These are phyloP conservation scores for Globisporangium paroecandrum DNA, from an alignment of 352 stramenopile species.

Conservation along the genomic window DNA sequence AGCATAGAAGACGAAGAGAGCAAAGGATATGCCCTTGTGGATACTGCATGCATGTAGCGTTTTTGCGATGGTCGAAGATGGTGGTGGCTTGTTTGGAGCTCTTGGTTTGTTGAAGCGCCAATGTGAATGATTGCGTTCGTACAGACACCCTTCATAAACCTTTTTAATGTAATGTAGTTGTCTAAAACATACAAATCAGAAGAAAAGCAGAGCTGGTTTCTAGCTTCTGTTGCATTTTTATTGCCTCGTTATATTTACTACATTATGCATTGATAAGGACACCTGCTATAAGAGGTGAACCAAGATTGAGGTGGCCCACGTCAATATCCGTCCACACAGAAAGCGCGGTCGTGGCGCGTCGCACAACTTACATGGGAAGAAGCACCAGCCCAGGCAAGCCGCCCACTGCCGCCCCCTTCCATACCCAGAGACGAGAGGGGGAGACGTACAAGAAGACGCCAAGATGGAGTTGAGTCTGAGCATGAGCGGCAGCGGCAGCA, in stretches of 20 bases:
- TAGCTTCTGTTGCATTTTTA: too few species aligned
- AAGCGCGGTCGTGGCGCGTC: constrained; percentile 5
- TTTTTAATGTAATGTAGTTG: neutral
- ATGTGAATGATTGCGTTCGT: neutral
- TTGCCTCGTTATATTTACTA: neutral
- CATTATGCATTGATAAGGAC: neutral
- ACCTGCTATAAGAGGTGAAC: neutral
- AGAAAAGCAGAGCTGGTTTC: too few species aligned
- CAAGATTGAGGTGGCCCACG: constrained; percentile 1
- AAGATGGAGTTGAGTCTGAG: constrained; percentile 11
- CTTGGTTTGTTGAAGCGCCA: neutral
- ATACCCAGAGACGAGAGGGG: neutral
- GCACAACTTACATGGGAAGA: constrained; percentile 9
- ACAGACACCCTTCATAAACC: neutral
- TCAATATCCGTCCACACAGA: constrained; percentile 1
- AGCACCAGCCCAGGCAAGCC: constrained; percentile 5
- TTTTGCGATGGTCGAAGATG: neutral
- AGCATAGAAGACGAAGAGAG: constrained; percentile 1
- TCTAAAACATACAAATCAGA: neutral
- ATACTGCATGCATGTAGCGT: neutral
- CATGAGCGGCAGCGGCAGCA: constrained; percentile 35
- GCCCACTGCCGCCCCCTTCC: neutral
- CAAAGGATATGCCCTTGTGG: neutral
- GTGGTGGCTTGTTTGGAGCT: neutral
- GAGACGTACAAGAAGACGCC: neutral